A percentile compares a stretch with the other conserved stretches of the same genome.
Conservation (phyloP, 139 green algal genomes). For the Coelastrella sp. region DNA sequence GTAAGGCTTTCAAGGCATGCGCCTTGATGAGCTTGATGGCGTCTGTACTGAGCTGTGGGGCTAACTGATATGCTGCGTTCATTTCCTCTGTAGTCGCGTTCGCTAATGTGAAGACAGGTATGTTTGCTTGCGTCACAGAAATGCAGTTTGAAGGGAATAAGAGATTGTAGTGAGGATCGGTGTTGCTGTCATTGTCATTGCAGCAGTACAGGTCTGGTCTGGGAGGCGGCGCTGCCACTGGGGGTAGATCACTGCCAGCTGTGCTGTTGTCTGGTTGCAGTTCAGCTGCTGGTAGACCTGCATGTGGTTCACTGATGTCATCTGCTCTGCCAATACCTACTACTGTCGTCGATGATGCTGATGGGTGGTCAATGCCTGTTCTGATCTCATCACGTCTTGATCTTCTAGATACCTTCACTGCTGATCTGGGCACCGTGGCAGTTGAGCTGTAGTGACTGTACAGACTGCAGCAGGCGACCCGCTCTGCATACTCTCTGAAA, state of each 20-base stretch:
- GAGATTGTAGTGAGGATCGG: not conserved
- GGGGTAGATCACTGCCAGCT: not conserved
- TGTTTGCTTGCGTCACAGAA: not conserved
- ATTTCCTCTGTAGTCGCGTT: conserved; percentile 7
- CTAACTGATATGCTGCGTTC: not conserved
- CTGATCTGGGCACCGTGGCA: too few species aligned
- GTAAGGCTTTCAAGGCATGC: not conserved
- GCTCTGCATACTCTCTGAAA: not conserved
- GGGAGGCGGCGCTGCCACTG: not conserved
- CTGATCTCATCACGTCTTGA: too few species aligned
- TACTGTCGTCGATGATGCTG: too few species aligned
- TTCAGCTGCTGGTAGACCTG: not conserved
- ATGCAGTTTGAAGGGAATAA: not conserved
- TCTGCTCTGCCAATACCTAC: too few species aligned
- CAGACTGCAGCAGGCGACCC: not conserved
- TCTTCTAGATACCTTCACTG: too few species aligned
- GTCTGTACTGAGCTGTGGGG: not conserved
- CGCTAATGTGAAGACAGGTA: not conserved
- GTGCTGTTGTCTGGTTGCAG: not conserved
- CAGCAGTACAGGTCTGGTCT: not conserved
- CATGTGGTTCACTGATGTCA: too few species aligned
- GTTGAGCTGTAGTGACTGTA: not conserved
- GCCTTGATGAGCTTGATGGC: not conserved
- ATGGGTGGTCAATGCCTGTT: too few species aligned
- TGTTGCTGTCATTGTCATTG: not conserved